phyloP scores from a whole-genome alignment of 305 asterid genomes.

The Solanum hybrid region DNA sequence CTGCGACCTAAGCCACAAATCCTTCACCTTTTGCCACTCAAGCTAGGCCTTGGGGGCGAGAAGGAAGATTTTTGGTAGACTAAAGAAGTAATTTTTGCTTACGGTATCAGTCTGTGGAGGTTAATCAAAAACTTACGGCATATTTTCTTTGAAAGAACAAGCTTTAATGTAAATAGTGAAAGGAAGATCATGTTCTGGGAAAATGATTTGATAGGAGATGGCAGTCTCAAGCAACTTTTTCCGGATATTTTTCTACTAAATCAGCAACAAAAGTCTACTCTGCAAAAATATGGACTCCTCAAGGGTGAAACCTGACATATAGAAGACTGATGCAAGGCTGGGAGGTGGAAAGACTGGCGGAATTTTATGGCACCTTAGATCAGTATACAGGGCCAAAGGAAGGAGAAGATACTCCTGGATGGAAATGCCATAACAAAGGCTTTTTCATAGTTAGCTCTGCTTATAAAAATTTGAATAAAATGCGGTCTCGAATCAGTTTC shows the following conservation, averaged over 20 bases:
- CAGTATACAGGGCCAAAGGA: neutral
- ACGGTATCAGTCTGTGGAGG: neutral
- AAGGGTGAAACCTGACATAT: neutral
- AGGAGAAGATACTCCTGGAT: neutral
- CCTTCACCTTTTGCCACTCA: no score
- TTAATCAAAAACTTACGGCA: neutral
- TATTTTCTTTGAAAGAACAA: neutral
- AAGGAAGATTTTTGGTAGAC: neutral
- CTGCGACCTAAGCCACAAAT: no score
- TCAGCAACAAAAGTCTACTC: neutral
- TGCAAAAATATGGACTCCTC: neutral
- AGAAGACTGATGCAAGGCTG: neutral
- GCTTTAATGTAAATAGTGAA: neutral
- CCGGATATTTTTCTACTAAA: neutral
- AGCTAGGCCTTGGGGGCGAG: neutral
- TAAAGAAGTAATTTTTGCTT: neutral
- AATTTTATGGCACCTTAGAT: neutral
- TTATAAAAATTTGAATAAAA: neutral
- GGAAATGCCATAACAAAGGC: neutral
- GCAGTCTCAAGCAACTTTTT: neutral
- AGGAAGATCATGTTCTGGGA: neutral
- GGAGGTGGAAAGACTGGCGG: neutral
- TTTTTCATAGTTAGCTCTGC: neutral
- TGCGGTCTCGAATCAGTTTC: neutral
- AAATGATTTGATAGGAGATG: neutral